Evolutionary conservation across 257 asterid species (phyloP).

Genomic region (Anisodus acutangulus): DNA sequence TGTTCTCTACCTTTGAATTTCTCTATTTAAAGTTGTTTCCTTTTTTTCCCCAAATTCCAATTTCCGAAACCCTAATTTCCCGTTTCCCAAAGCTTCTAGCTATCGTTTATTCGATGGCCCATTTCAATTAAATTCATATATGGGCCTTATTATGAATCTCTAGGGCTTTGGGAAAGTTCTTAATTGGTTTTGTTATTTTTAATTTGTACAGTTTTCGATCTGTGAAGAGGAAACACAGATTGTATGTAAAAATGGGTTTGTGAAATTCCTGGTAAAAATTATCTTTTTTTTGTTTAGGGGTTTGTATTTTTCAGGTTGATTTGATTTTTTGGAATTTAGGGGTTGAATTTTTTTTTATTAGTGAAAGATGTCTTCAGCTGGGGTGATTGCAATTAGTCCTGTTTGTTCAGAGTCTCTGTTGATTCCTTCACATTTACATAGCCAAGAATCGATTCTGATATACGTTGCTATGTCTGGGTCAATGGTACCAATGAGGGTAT

Average conservation of each 20-base stretch:
- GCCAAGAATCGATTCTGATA: constrained; percentile 61
- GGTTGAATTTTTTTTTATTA: constrained; percentile 38
- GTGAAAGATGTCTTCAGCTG: constrained; percentile 73
- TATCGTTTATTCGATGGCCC: constrained; percentile 5
- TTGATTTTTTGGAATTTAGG: constrained; percentile 36
- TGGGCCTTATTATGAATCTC: constrained; percentile 53
- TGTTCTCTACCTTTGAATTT: constrained; percentile 28
- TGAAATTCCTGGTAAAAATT: constrained; percentile 30
- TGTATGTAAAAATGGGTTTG: constrained; percentile 37
- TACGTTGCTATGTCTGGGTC: constrained; percentile 73
- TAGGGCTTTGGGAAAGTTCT: constrained; percentile 49
- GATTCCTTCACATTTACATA: constrained; percentile 48
- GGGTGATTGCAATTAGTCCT: constrained; percentile 63
- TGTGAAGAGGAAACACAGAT: constrained; percentile 28
- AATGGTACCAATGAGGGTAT: constrained; percentile 69
- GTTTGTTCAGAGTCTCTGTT: constrained; percentile 51
- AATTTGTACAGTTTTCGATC: constrained; percentile 38
- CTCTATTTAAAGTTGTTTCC: constrained; percentile 33
- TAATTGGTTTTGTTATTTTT: constrained; percentile 24
- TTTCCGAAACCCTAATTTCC: constrained; percentile 32
- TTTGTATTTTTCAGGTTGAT: constrained; percentile 29
- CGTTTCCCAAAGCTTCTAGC: constrained; percentile 32
- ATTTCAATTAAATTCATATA: constrained; percentile 26
- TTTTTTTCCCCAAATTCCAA: constrained; percentile 14
- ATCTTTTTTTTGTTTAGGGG: constrained; percentile 26